Evolutionary conservation across 371 early-diverging fungal species (phyloP).

Genomic region (Lichtheimia ornata): DNA sequence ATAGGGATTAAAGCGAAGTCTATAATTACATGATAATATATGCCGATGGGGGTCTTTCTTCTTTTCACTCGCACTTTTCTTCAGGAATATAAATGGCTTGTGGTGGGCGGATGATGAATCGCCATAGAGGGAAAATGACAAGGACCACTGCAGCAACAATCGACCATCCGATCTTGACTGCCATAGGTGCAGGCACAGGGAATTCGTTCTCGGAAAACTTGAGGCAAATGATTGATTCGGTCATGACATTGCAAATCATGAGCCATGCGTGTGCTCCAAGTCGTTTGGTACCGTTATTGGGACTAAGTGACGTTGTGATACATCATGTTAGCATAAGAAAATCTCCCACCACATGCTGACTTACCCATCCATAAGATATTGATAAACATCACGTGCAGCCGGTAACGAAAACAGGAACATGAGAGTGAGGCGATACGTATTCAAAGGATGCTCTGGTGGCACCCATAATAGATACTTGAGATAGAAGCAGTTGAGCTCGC

Average conservation of each 20-base stretch:
- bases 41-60: not conserved
- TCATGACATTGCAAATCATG: constrained; percentile 80
- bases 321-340: too few relatives aligned
- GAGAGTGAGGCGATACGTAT: constrained; percentile 76
- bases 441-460: constrained; percentile 88
- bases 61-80: constrained; percentile 6
- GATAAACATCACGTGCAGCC: constrained; percentile 88
- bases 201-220: constrained; percentile 92
- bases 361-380: constrained; percentile 81
- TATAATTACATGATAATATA: too few relatives aligned
- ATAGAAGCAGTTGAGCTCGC: constrained; percentile 93
- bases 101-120: constrained; percentile 54
- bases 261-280: constrained; percentile 93
- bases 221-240: constrained; percentile 86
- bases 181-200: constrained; percentile 71
- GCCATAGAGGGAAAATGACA: constrained; percentile 72
- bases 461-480: constrained; percentile 93
- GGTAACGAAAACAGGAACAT: constrained; percentile 87
- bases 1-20: too few relatives aligned
- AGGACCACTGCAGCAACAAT: constrained; percentile 54
- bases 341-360: not conserved
- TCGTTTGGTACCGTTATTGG: constrained; percentile 63
- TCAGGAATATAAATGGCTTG: constrained; percentile 9
- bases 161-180: constrained; percentile 82
- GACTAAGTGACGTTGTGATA: not conserved